Evolutionary conservation across 2,329 filamentous ascomycete species (phyloP).

Genomic region (Talaromyces albobiverticillius): DNA sequence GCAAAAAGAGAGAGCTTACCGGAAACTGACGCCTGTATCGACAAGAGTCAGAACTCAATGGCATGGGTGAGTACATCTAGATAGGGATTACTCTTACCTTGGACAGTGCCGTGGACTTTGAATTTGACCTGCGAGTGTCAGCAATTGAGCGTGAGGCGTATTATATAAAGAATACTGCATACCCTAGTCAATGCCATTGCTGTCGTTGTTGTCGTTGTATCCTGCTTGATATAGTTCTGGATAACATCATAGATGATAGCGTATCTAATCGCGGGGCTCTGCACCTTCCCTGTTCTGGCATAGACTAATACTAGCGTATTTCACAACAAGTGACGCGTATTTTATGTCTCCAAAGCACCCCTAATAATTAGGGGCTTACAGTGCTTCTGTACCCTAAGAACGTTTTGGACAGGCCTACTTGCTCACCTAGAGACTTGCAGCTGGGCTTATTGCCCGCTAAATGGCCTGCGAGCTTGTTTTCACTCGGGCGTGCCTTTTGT

Average conservation of each 20-base stretch:
- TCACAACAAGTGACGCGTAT: no score
- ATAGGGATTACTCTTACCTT: conserved; percentile 52
- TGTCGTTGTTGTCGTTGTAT: background rate
- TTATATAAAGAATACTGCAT: no score
- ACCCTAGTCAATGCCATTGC: conserved; percentile 14
- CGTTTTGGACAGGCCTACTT: no score
- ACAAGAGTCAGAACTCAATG: background rate
- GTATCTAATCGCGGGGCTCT: background rate
- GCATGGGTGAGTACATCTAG: background rate
- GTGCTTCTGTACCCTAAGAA: no score
- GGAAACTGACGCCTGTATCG: conserved; percentile 47
- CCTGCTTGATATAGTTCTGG: background rate
- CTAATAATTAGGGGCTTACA: no score
- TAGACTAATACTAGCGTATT: no score
- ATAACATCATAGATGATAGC: background rate
- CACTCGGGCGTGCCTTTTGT: no score
- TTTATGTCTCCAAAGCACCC: no score
- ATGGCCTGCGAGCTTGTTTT: no score
- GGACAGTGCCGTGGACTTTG: conserved; percentile 64
- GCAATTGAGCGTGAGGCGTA: no score
- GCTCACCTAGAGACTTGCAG: no score
- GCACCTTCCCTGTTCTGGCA: background rate
- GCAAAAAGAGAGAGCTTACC: conserved; percentile 26
- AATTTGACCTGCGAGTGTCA: conserved; percentile 42
- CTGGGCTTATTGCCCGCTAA: no score